phyloP scores from a whole-genome alignment of 2,329 filamentous ascomycete species.

The Aphanoascus verrucosus region DNA sequence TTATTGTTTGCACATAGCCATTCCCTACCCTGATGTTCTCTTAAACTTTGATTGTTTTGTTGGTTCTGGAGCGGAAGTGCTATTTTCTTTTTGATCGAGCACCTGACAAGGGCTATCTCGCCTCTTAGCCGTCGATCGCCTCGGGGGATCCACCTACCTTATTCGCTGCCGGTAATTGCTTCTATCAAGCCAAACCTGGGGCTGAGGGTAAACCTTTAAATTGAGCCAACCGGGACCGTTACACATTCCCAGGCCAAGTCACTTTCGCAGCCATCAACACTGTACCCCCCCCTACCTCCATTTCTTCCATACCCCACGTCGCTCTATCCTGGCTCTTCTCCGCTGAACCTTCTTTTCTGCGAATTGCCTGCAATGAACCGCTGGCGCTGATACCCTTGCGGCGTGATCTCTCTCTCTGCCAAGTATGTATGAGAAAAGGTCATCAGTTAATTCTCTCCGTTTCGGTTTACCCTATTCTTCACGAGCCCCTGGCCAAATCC shows the following conservation, averaged over 20 bases:
- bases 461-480: conserved; percentile 3
- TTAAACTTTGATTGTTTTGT: neutral
- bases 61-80: conserved; percentile 3
- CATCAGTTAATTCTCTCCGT: conserved; percentile 2
- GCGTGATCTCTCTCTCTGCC: conserved; percentile 6
- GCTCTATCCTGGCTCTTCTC: conserved; percentile 5
- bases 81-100: conserved; percentile 15
- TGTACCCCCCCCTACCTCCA: conserved; percentile 6
- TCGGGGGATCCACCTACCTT: conserved; percentile 12
- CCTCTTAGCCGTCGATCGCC: conserved; percentile 12
- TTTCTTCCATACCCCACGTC: conserved; percentile 11
- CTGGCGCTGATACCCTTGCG: neutral
- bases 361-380: conserved; percentile 8
- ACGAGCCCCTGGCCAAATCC: neutral
- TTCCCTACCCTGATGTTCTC: neutral
- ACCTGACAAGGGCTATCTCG: conserved; percentile 14
- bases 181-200: conserved; percentile 10
- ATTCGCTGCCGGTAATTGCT: conserved; percentile 15
- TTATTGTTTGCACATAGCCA: neutral
- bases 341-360: conserved; percentile 8
- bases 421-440: conserved; percentile 10
- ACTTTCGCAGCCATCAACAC: conserved; percentile 6
- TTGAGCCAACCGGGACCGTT: conserved; percentile 11
- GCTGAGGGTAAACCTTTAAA: conserved; percentile 10
- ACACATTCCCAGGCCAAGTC: conserved; percentile 11